Evolutionary conservation across 208 protist genomes (phyloP).

Genomic region (Plasmodiophora brassicae): DNA sequence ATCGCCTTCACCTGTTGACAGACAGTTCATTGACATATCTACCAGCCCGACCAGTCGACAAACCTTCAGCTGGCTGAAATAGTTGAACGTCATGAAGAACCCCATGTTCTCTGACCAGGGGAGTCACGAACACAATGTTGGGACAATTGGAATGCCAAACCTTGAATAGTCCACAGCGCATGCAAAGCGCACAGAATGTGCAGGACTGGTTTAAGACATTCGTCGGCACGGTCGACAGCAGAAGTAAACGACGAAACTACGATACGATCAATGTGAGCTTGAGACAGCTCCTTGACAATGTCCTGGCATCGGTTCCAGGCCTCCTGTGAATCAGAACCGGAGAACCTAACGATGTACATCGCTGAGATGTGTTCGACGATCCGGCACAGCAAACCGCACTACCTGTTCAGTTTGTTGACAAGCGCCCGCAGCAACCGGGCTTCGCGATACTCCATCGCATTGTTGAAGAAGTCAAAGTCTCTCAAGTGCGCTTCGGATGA

Average conservation of each 20-base stretch:
- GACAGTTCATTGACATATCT: too few relatives aligned
- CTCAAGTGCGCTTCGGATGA: slow-evolving; percentile 3
- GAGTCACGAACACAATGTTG: too few relatives aligned
- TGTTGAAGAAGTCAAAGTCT: not conserved
- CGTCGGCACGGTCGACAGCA: not conserved
- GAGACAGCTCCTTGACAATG: not conserved
- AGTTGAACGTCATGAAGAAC: slow-evolving; percentile 28
- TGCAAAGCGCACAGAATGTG: slow-evolving; percentile 9
- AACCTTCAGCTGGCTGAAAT: slow-evolving; percentile 24
- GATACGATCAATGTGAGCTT: slow-evolving; percentile 24
- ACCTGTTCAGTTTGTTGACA: slow-evolving; percentile 31
- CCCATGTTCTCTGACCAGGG: slow-evolving; percentile 19
- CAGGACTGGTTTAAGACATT: not conserved
- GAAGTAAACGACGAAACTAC: not conserved
- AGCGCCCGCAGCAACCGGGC: slow-evolving; percentile 7
- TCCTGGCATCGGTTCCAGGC: slow-evolving; percentile 20
- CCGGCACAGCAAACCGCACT: not conserved
- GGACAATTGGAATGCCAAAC: not conserved
- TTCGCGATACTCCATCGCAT: slow-evolving; percentile 5
- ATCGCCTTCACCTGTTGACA: slow-evolving; percentile 15
- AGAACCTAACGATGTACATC: not conserved
- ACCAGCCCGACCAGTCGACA: too few relatives aligned
- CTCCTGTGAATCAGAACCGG: not conserved
- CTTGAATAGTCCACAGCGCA: slow-evolving; percentile 17
- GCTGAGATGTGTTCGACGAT: not conserved